phyloP scores from a whole-genome alignment of 805 yeast species.

The Sugiyamaella valdiviana region DNA sequence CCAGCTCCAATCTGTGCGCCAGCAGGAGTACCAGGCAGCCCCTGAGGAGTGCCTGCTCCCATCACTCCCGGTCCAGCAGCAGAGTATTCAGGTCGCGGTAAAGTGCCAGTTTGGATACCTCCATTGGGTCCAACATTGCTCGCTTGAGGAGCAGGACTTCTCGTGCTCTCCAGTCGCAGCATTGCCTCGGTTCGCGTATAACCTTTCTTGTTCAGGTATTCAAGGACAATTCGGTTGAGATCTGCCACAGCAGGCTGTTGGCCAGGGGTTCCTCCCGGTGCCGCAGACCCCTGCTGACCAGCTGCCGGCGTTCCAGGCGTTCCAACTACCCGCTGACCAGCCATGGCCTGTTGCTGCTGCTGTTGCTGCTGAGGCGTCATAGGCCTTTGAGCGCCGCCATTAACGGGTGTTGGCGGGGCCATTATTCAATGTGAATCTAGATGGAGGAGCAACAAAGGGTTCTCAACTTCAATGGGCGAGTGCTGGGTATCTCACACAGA shows the following conservation, averaged over 20 bases:
- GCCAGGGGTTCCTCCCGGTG: constrained; percentile 19
- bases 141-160: constrained; percentile 27
- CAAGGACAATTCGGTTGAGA: constrained; percentile 84
- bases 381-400: neutral
- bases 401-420: neutral
- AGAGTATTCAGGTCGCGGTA: neutral
- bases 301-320: constrained; percentile 19
- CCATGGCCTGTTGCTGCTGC: neutral
- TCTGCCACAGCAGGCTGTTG: constrained; percentile 60
- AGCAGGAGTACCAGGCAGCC: constrained; percentile 10
- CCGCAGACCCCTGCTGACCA: constrained; percentile 12
- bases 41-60: constrained; percentile 8
- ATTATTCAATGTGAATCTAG: neutral
- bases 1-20: neutral
- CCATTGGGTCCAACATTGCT: constrained; percentile 18
- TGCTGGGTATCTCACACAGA: too few relatives aligned
- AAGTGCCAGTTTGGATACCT: constrained; percentile 14
- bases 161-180: constrained; percentile 67
- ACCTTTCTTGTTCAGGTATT: constrained; percentile 88
- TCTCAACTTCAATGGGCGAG: neutral
- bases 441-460: neutral
- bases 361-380: neutral
- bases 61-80: constrained; percentile 1
- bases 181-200: constrained; percentile 91
- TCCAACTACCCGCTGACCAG: constrained; percentile 5